phyloP scores from a whole-genome alignment of 352 stramenopile species.

The Pythium pectinolyticum region DNA sequence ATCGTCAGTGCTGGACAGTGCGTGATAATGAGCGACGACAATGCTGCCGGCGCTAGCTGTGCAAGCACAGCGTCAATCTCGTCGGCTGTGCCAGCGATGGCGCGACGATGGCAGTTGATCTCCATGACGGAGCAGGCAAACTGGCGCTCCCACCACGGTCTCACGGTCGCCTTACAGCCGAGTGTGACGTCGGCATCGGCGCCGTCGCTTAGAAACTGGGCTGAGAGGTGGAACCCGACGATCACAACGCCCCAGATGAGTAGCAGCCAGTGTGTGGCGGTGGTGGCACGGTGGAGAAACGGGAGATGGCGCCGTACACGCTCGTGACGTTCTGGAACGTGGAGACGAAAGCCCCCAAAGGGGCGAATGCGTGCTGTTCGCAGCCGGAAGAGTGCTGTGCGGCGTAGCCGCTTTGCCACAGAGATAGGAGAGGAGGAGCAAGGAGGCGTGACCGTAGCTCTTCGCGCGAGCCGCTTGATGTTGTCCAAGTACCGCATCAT shows the following conservation, averaged over 20 bases:
- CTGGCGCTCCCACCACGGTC: conserved; percentile 9
- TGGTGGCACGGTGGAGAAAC: neutral
- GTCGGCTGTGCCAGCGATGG: conserved; percentile 1
- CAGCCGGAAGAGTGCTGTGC: neutral
- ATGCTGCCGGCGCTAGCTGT: neutral
- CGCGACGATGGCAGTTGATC: conserved; percentile 22
- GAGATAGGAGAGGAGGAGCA: neutral
- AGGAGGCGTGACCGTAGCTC: too few species aligned
- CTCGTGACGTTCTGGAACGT: neutral
- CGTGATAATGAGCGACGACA: conserved; percentile 4
- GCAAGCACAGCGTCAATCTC: conserved; percentile 10
- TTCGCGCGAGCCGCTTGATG: conserved; percentile 1
- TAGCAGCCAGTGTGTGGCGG: neutral
- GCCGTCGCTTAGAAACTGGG: neutral
- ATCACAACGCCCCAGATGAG: conserved; percentile 1
- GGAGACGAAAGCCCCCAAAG: neutral
- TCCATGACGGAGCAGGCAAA: conserved; percentile 20
- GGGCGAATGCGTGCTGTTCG: neutral
- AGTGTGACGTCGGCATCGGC: neutral
- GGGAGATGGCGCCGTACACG: neutral
- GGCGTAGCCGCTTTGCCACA: neutral
- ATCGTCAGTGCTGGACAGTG: neutral
- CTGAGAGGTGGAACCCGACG: conserved; percentile 1
- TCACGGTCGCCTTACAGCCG: conserved; percentile 15
- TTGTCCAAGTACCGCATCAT: conserved; percentile 14